Percentiles rank a stretch among this genome's conserved stretches.
Conservation (phyloP, 2,329 filamentous ascomycete genomes). For the Aspergillus puulaauensis region DNA sequence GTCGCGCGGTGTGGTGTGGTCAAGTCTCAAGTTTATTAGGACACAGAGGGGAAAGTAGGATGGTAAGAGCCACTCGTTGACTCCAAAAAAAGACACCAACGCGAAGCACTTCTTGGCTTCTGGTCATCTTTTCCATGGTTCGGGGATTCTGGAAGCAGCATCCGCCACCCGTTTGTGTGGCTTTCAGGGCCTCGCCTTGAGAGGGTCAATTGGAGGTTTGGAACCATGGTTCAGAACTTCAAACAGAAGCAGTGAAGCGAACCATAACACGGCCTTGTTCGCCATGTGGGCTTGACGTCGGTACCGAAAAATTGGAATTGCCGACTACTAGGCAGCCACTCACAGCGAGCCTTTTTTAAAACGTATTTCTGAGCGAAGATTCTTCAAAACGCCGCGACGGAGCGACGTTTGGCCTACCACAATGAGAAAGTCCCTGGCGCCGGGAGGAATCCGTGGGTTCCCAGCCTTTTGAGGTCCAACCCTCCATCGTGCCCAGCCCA, state of each 20-base stretch:
- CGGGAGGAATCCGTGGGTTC: neutral
- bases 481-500: neutral
- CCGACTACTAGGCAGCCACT: neutral
- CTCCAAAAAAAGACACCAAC: neutral
- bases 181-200: slow-evolving; percentile 5
- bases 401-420: neutral
- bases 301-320: slow-evolving; percentile 3
- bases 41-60: slow-evolving; percentile 15
- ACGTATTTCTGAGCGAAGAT: neutral
- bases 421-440: neutral
- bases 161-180: neutral
- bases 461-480: neutral
- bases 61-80: neutral
- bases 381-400: neutral
- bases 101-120: neutral
- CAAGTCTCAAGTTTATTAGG: neutral
- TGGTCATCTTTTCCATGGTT: neutral
- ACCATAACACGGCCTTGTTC: slow-evolving; percentile 5
- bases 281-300: slow-evolving; percentile 32
- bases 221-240: neutral
- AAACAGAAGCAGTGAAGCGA: slow-evolving; percentile 6
- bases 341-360: neutral
- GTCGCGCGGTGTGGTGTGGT: neutral
- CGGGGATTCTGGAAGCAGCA: slow-evolving; percentile 2
- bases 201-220: neutral